Evolutionary conservation across 169 alveolate genomes (phyloP).

Genomic region (Toxoplasma gondii): DNA sequence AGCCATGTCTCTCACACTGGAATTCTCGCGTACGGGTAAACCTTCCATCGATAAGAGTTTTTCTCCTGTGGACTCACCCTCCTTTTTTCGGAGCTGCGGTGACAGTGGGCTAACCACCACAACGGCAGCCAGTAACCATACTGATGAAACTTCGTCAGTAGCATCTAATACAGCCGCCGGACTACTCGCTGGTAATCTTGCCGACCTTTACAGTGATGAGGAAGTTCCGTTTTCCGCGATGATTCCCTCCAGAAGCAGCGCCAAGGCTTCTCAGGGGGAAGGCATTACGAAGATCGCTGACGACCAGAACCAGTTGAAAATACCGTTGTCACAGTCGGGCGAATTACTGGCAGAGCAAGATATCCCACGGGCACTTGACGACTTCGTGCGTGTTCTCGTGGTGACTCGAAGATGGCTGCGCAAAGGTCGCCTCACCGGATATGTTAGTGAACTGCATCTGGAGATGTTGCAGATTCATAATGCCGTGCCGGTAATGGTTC

Average conservation of each 20-base stretch:
- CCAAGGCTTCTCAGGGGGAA: background rate
- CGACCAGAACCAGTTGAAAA: background rate
- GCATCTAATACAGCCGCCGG: too few species aligned
- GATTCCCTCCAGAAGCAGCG: background rate
- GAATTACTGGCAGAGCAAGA: background rate
- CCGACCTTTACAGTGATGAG: background rate
- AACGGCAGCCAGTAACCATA: too few species aligned
- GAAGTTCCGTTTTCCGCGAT: background rate
- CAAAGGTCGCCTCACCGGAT: slow-evolving; percentile 9
- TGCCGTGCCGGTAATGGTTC: slow-evolving; percentile 60
- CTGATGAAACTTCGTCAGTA: too few species aligned
- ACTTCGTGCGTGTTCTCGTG: slow-evolving; percentile 18
- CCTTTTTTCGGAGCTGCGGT: too few species aligned
- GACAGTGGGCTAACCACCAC: too few species aligned
- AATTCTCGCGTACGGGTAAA: too few species aligned
- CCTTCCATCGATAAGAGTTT: too few species aligned
- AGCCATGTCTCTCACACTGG: too few species aligned
- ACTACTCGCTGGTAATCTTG: too few species aligned
- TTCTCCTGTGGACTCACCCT: too few species aligned
- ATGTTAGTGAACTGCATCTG: slow-evolving; percentile 50
- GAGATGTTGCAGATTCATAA: slow-evolving; percentile 24
- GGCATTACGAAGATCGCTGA: background rate
- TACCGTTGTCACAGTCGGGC: background rate
- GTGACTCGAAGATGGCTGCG: slow-evolving; percentile 42
- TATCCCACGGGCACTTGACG: background rate